Evolutionary conservation across 78 protist species (phyloP).

Genomic region (Dictyostelium citrinum): DNA sequence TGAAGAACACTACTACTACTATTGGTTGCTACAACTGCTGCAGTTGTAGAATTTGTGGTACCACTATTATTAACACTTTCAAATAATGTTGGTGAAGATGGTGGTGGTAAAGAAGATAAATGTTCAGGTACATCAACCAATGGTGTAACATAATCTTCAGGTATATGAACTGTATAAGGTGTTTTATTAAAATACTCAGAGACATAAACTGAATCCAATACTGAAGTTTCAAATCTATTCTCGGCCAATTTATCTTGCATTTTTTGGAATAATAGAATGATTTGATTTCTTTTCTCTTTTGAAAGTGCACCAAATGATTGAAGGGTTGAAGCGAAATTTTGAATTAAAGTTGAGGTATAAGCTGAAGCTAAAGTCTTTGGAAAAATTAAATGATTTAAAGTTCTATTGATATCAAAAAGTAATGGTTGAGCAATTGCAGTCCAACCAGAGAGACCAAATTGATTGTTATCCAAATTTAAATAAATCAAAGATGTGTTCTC

Average conservation of each 20-base stretch:
- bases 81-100: slow-evolving; percentile 42
- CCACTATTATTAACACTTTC: not conserved
- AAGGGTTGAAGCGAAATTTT: slow-evolving; percentile 36
- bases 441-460: slow-evolving; percentile 62
- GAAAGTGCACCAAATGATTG: slow-evolving; percentile 54
- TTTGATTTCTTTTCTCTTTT: slow-evolving; percentile 23
- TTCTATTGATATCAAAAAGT: slow-evolving; percentile 59
- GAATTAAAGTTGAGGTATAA: slow-evolving; percentile 46
- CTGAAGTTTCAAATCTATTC: slow-evolving; percentile 63
- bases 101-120: slow-evolving; percentile 62
- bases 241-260: slow-evolving; percentile 77
- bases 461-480: slow-evolving; percentile 41
- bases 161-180: not conserved
- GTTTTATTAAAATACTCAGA: slow-evolving; percentile 32
- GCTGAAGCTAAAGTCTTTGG: slow-evolving; percentile 45
- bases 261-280: slow-evolving; percentile 46
- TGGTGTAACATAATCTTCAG: not conserved
- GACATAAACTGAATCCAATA: slow-evolving; percentile 29
- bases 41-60: not conserved
- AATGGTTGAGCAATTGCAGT: slow-evolving; percentile 68
- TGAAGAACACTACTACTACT: not conserved
- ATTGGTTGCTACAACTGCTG: not conserved
- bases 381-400: slow-evolving; percentile 20
- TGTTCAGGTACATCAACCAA: slow-evolving; percentile 58
- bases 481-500: slow-evolving; percentile 28